Percentiles rank a stretch among this genome's conserved stretches.
These are phyloP conservation scores for Plantago coronopus DNA, from an alignment of 305 asterid species.

Conservation along the genomic window DNA sequence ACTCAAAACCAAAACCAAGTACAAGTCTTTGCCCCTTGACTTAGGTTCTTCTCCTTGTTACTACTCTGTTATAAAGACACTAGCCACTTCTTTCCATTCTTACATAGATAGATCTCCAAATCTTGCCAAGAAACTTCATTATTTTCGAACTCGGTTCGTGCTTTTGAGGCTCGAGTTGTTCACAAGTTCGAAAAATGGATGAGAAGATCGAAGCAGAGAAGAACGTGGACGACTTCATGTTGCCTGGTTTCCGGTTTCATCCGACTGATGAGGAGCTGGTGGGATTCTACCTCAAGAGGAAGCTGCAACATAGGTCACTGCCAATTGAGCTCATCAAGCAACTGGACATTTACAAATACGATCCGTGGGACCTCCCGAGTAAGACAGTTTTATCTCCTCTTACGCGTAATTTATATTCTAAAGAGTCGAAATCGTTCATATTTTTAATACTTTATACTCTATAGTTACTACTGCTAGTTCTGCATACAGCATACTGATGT, in stretches of 20 bases:
- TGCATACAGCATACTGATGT: background rate
- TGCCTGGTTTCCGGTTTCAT: slow-evolving; percentile 85
- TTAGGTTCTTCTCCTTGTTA: slow-evolving; percentile 18
- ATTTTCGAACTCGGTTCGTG: background rate
- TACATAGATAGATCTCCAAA: background rate
- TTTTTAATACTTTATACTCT: background rate
- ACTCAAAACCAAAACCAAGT: slow-evolving; percentile 30
- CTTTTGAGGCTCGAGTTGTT: too few relatives aligned
- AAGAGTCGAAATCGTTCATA: background rate
- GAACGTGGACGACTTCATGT: slow-evolving; percentile 54
- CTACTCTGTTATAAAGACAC: slow-evolving; percentile 17
- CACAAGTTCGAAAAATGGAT: slow-evolving; percentile 29
- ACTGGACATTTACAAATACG: slow-evolving; percentile 74
- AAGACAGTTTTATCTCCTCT: slow-evolving; percentile 25
- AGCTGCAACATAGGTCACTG: slow-evolving; percentile 56
- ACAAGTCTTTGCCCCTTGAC: slow-evolving; percentile 38
- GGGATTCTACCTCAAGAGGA: slow-evolving; percentile 59
- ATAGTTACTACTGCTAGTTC: too few relatives aligned
- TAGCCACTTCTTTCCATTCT: slow-evolving; percentile 12
- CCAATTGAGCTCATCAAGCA: slow-evolving; percentile 74
- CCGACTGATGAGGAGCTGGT: slow-evolving; percentile 91
- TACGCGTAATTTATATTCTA: background rate
- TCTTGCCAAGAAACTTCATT: background rate
- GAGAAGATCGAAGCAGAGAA: slow-evolving; percentile 45
- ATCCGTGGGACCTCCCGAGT: slow-evolving; percentile 95